Evolutionary conservation across 441 rosid species (phyloP).

Genomic region (Raphanus hybrid): DNA sequence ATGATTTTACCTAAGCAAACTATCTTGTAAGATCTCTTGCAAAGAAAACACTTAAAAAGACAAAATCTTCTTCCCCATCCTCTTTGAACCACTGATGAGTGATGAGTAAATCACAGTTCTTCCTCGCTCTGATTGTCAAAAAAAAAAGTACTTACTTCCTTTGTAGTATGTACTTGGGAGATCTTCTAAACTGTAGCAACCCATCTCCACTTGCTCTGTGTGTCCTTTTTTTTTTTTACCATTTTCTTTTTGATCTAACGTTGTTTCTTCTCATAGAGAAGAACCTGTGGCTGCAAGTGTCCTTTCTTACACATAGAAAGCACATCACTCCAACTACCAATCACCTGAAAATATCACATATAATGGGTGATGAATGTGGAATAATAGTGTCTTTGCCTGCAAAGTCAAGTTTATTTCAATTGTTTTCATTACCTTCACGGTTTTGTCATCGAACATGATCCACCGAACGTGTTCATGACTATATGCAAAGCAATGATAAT

Average conservation of each 20-base stretch:
- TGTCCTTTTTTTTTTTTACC: not conserved
- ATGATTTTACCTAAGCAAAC: constrained; percentile 18
- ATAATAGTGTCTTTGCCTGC: not conserved
- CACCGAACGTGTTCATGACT: constrained; percentile 74
- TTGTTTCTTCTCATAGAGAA: constrained; percentile 66
- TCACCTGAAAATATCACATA: constrained; percentile 54
- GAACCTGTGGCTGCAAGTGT: constrained; percentile 96
- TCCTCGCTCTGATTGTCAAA: constrained; percentile 13
- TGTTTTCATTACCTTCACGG: constrained; percentile 74
- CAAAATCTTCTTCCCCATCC: constrained; percentile 34
- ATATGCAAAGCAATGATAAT: constrained; percentile 96
- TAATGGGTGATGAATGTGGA: constrained; percentile 3
- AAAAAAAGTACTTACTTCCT: constrained; percentile 35
- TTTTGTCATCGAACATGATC: constrained; percentile 98
- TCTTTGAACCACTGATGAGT: constrained; percentile 13
- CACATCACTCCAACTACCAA: constrained; percentile 92
- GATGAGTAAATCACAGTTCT: constrained; percentile 4
- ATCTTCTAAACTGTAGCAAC: constrained; percentile 24
- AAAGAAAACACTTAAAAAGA: constrained; percentile 15
- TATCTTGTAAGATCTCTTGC: constrained; percentile 15
- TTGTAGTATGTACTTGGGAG: constrained; percentile 38
- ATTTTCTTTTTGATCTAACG: constrained; percentile 6
- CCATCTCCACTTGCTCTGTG: constrained; percentile 8
- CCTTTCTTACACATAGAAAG: constrained; percentile 80
- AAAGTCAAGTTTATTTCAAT: constrained; percentile 12